Percentiles rank a stretch among this genome's conserved stretches.
Evolutionary conservation across 176 grass and related monocot species (phyloP).

Genomic region (Carex scoparia): DNA sequence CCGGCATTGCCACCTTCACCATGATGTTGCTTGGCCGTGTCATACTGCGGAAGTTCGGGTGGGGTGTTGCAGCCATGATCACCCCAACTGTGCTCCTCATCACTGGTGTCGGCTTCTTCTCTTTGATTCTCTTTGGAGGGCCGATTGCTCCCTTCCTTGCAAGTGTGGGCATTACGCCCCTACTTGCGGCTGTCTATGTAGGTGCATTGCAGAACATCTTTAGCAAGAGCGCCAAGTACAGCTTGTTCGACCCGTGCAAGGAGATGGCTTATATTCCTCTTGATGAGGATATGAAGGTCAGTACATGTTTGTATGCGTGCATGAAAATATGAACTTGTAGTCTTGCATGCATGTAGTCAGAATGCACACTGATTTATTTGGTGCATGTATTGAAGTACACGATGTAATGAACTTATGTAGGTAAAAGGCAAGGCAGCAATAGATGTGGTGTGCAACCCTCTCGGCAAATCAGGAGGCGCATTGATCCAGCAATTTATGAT

Average conservation of each 20-base stretch:
- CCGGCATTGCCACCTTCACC: constrained; percentile 91
- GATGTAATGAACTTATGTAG: constrained; percentile 26
- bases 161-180: constrained; percentile 74
- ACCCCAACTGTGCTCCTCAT: constrained; percentile 87
- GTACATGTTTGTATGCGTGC: constrained; percentile 19
- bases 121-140: constrained; percentile 81
- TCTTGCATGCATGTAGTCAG: background rate
- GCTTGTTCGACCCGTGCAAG: constrained; percentile 98
- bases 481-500: constrained; percentile 99
- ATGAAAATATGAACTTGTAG: background rate
- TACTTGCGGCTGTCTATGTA: constrained; percentile 93
- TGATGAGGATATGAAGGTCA: constrained; percentile 99
- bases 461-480: constrained; percentile 96
- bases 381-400: background rate
- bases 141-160: constrained; percentile 67
- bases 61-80: constrained; percentile 95
- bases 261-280: constrained; percentile 99
- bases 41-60: constrained; percentile 82
- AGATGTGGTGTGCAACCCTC: constrained; percentile 97
- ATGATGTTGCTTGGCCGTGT: constrained; percentile 97
- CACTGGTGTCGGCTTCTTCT: constrained; percentile 98
- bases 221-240: constrained; percentile 99
- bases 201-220: constrained; percentile 98
- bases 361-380: background rate
- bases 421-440: constrained; percentile 98